These are phyloP conservation scores for Gossypium schwendimanii DNA, from an alignment of 441 rosid species.

Conservation along the genomic window DNA sequence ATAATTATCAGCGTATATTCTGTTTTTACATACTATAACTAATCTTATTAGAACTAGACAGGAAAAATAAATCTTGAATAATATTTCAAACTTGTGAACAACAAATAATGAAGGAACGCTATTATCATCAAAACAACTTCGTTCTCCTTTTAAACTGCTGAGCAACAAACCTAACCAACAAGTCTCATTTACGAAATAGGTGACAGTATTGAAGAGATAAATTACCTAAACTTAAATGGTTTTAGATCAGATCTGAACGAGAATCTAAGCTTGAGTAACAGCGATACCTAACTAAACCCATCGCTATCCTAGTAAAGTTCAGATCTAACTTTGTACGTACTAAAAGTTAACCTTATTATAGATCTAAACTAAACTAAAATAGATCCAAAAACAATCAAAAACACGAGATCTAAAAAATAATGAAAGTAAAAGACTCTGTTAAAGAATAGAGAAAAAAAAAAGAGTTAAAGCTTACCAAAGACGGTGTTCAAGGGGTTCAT, in stretches of 20 bases:
- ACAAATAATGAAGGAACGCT: too few species aligned
- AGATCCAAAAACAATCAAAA: neutral
- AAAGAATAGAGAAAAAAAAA: neutral
- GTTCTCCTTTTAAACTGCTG: too few species aligned
- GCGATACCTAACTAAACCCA: neutral
- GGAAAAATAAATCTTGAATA: too few species aligned
- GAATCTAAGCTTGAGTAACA: neutral
- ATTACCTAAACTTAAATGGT: too few species aligned
- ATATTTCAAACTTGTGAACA: too few species aligned
- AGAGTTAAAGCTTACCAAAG: conserved; percentile 29
- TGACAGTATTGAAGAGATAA: neutral
- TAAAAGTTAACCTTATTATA: neutral
- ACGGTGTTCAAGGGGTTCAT: conserved; percentile 55
- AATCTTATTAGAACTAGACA: too few species aligned
- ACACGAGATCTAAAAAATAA: neutral
- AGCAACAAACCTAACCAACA: neutral
- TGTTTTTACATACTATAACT: too few species aligned
- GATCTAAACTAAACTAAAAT: neutral
- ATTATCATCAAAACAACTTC: too few species aligned
- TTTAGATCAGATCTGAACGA: neutral
- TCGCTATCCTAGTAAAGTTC: neutral
- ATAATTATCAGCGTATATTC: neutral
- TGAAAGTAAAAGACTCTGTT: neutral
- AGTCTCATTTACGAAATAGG: neutral
- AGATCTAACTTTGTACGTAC: neutral